A percentile compares a stretch with the other conserved stretches of the same genome.
phyloP scores from a whole-genome alignment of 2,329 filamentous ascomycete species.

The Rachicladosporium sp. region DNA sequence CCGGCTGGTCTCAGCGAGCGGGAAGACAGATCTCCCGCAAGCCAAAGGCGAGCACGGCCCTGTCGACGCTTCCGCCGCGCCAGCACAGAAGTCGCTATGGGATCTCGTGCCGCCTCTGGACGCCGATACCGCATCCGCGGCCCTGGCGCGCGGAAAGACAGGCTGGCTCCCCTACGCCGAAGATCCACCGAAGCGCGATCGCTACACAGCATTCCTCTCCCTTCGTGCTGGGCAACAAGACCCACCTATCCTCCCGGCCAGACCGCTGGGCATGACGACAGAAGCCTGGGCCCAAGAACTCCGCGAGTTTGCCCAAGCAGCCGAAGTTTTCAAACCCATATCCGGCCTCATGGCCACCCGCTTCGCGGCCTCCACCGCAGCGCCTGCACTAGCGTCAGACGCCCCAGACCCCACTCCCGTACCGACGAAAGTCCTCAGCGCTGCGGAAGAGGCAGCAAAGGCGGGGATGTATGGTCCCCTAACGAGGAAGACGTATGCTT shows the following conservation, averaged over 20 bases:
- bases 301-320: constrained; percentile 61
- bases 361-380: constrained; percentile 56
- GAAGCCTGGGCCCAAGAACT: constrained; percentile 75
- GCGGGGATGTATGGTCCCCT: constrained; percentile 87
- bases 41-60: constrained; percentile 63
- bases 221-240: constrained; percentile 53
- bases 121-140: constrained; percentile 31
- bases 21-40: constrained; percentile 62
- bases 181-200: constrained; percentile 62
- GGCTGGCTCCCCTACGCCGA: constrained; percentile 77
- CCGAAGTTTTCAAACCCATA: constrained; percentile 79
- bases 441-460: constrained; percentile 74
- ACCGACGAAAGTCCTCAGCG: constrained; percentile 50
- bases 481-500: constrained; percentile 60
- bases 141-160: constrained; percentile 37
- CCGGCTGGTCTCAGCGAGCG: constrained; percentile 61
- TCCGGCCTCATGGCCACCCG: constrained; percentile 85
- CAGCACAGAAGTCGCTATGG: constrained; percentile 37
- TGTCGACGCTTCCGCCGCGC: constrained; percentile 46
- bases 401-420: constrained; percentile 18
- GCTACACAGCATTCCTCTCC: constrained; percentile 75
- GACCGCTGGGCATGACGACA: constrained; percentile 38
- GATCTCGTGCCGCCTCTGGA: constrained; percentile 34
- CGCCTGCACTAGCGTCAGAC: constrained; percentile 23
- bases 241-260: constrained; percentile 41